These are phyloP conservation scores for Pulicaria dysenterica DNA, from an alignment of 129 eudicot genomes.

Conservation along the genomic window DNA sequence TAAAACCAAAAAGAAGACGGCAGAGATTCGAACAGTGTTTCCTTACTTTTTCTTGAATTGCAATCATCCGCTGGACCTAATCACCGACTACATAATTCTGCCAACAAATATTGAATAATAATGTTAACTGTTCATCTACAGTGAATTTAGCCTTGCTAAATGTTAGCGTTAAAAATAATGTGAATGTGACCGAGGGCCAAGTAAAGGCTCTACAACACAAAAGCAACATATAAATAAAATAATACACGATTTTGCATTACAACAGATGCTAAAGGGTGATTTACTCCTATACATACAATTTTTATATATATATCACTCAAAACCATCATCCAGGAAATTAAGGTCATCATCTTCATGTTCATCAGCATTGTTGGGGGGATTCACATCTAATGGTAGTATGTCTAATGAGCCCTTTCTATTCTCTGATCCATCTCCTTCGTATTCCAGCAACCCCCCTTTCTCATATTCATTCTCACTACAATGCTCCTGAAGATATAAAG, in stretches of 20 bases:
- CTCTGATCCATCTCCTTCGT: conserved; percentile 63
- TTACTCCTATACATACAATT: too few relatives aligned
- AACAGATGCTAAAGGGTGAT: too few relatives aligned
- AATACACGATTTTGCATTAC: neutral
- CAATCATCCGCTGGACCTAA: too few relatives aligned
- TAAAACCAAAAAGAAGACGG: too few relatives aligned
- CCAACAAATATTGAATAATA: too few relatives aligned
- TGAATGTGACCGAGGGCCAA: neutral
- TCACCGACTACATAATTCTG: too few relatives aligned
- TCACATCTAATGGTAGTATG: conserved; percentile 63
- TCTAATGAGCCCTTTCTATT: conserved; percentile 60
- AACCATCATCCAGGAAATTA: conserved; percentile 68
- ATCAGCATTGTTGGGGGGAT: conserved; percentile 44
- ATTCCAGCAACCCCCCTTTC: conserved; percentile 35
- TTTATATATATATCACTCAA: conserved; percentile 33
- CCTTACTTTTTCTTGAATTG: too few relatives aligned
- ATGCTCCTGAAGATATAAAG: conserved; percentile 45
- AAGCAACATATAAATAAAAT: neutral
- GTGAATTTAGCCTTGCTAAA: too few relatives aligned
- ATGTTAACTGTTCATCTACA: too few relatives aligned
- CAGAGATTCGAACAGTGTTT: too few relatives aligned
- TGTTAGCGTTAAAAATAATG: too few relatives aligned
- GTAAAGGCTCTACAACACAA: neutral
- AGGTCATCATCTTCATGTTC: conserved; percentile 54
- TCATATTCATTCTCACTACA: conserved; percentile 41